phyloP scores from a whole-genome alignment of 2,329 filamentous ascomycete species.

The Fonsecaea multimorphosa region DNA sequence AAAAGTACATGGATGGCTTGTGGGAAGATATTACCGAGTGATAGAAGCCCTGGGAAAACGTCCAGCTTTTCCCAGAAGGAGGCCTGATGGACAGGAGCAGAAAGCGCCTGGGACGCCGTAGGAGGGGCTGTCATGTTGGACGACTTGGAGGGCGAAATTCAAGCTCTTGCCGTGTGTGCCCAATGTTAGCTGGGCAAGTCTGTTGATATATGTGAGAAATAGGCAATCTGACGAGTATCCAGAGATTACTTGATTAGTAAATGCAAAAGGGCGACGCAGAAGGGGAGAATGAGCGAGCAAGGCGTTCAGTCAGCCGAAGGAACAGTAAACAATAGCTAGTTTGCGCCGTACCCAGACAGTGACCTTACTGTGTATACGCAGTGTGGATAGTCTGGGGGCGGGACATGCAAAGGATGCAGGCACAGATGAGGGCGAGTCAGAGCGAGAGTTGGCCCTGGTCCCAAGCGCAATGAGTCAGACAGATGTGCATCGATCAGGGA shows the following conservation, averaged over 20 bases:
- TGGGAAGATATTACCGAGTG: slow-evolving; percentile 18
- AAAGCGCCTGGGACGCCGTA: slow-evolving; percentile 11
- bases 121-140: slow-evolving; percentile 22
- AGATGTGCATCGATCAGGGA: neutral
- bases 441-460: neutral
- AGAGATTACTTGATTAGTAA: neutral
- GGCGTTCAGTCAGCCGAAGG: neutral
- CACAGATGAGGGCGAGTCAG: neutral
- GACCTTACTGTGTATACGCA: no score
- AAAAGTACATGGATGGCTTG: neutral
- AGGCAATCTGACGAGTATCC: neutral
- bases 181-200: neutral
- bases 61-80: slow-evolving; percentile 35
- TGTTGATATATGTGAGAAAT: neutral
- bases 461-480: neutral
- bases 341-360: no score
- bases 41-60: slow-evolving; percentile 28
- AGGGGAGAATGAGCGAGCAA: neutral
- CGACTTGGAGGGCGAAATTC: neutral
- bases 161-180: neutral
- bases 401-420: neutral
- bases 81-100: slow-evolving; percentile 18
- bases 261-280: neutral
- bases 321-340: neutral
- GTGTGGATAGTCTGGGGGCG: neutral